These are phyloP conservation scores for Ustilago sp. DNA, from an alignment of 1,284 basidiomycete species.

Conservation along the genomic window DNA sequence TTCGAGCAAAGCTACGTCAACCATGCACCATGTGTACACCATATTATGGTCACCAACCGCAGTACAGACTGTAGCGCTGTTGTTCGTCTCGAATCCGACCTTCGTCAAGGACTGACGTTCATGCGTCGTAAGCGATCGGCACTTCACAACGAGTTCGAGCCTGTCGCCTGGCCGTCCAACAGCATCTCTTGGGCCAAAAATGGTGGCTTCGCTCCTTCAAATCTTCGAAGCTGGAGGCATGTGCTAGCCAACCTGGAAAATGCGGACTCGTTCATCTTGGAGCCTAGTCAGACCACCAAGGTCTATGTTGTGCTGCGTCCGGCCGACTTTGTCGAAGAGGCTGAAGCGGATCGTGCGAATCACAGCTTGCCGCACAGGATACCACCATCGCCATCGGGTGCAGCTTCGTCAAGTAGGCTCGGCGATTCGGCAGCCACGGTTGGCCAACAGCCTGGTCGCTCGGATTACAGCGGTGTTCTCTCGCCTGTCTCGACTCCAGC, in stretches of 20 bases:
- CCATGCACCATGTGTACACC: conserved; percentile 58
- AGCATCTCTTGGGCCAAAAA: conserved; percentile 58
- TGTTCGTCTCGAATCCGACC: conserved; percentile 55
- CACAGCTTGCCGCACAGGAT: conserved; percentile 25
- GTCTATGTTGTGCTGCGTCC: conserved; percentile 61
- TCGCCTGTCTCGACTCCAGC: conserved; percentile 48
- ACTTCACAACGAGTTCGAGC: conserved; percentile 43
- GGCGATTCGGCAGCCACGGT: conserved; percentile 10
- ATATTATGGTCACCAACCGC: conserved; percentile 50
- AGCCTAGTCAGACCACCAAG: conserved; percentile 45
- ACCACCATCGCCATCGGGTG: conserved; percentile 25
- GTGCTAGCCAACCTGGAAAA: conserved; percentile 62
- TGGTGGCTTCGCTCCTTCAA: conserved; percentile 59
- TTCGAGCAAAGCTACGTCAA: conserved; percentile 62
- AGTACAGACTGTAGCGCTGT: conserved; percentile 39
- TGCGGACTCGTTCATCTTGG: conserved; percentile 57
- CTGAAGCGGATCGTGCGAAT: conserved; percentile 23
- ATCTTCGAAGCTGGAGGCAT: conserved; percentile 63
- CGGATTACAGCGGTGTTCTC: conserved; percentile 10
- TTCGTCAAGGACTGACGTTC: conserved; percentile 57
- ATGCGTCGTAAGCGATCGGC: conserved; percentile 55
- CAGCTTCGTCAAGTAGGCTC: conserved; percentile 18
- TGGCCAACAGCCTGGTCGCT: conserved; percentile 9
- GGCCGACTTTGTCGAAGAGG: conserved; percentile 48
- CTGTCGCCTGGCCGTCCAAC: conserved; percentile 59